Conservation (phyloP, 148 eudicot species). For the Chenopodium suecicum region DNA sequence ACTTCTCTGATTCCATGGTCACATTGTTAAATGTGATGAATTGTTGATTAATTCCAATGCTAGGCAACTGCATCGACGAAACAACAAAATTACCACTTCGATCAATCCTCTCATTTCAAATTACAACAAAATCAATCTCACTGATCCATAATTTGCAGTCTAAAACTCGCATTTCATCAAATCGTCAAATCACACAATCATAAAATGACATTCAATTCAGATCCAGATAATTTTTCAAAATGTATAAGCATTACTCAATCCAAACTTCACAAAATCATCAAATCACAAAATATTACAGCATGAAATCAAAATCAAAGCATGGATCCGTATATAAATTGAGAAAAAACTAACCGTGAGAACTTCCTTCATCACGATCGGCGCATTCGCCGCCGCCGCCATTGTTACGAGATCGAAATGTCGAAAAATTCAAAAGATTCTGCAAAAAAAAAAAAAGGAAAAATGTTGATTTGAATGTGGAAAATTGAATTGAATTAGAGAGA, state of each 20-base stretch:
- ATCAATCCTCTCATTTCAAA: constrained; percentile 8
- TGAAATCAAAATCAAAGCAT: neutral
- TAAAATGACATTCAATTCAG: constrained; percentile 15
- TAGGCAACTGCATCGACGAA: constrained; percentile 54
- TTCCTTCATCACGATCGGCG: constrained; percentile 96
- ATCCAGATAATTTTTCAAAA: constrained; percentile 26
- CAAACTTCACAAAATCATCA: constrained; percentile 11
- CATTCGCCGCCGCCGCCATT: constrained; percentile 99
- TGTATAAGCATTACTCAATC: constrained; percentile 11
- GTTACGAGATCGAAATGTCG: constrained; percentile 41
- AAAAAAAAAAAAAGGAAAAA: neutral
- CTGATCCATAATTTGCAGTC: constrained; percentile 9
- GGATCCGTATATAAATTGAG: constrained; percentile 14
- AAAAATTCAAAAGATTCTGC: neutral
- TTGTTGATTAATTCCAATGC: constrained; percentile 89
- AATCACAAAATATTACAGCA: constrained; percentile 4
- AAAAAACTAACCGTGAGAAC: constrained; percentile 68
- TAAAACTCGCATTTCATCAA: neutral
- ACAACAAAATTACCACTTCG: constrained; percentile 3
- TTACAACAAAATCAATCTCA: constrained; percentile 5
- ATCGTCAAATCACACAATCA: neutral
- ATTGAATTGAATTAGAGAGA: constrained; percentile 9
- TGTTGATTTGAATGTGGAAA: neutral
- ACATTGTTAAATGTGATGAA: constrained; percentile 96
- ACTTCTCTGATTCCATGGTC: constrained; percentile 99